phyloP scores from a whole-genome alignment of 2,329 filamentous ascomycete genomes.

The Fusarium denticulatum region DNA sequence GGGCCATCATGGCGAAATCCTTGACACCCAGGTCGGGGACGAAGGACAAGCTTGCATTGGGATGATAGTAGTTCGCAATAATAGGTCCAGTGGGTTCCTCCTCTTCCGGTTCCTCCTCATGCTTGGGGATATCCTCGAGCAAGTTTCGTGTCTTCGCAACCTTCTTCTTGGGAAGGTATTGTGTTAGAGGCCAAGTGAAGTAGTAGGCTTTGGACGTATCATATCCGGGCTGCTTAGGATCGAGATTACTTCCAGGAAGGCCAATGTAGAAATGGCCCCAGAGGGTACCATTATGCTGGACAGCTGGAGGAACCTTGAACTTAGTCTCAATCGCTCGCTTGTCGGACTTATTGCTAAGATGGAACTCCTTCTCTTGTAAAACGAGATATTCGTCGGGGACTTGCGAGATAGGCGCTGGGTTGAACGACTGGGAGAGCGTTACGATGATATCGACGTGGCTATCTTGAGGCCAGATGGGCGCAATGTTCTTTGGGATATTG shows the following conservation, averaged over 20 bases:
- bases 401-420: constrained; percentile 72
- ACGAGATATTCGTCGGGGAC: constrained; percentile 76
- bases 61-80: constrained; percentile 89
- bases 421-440: constrained; percentile 81
- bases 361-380: constrained; percentile 82
- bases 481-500: constrained; percentile 74
- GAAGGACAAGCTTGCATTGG: constrained; percentile 90
- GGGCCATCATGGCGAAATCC: constrained; percentile 73
- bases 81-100: constrained; percentile 70
- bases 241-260: constrained; percentile 77
- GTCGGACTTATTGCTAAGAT: constrained; percentile 81
- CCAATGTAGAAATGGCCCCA: constrained; percentile 95
- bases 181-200: constrained; percentile 85
- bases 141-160: constrained; percentile 87
- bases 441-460: constrained; percentile 83
- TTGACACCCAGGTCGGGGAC: constrained; percentile 81
- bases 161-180: constrained; percentile 93
- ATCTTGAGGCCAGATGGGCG: constrained; percentile 88
- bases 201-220: constrained; percentile 81
- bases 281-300: constrained; percentile 91
- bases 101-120: constrained; percentile 59
- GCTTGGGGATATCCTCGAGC: constrained; percentile 63
- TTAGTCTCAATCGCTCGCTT: constrained; percentile 79
- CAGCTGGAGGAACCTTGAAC: constrained; percentile 79
- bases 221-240: constrained; percentile 78